A percentile compares a stretch with the other conserved stretches of the same genome.
phyloP scores from a whole-genome alignment of 768 basidiomycete species.

The Lentinula lateritia region DNA sequence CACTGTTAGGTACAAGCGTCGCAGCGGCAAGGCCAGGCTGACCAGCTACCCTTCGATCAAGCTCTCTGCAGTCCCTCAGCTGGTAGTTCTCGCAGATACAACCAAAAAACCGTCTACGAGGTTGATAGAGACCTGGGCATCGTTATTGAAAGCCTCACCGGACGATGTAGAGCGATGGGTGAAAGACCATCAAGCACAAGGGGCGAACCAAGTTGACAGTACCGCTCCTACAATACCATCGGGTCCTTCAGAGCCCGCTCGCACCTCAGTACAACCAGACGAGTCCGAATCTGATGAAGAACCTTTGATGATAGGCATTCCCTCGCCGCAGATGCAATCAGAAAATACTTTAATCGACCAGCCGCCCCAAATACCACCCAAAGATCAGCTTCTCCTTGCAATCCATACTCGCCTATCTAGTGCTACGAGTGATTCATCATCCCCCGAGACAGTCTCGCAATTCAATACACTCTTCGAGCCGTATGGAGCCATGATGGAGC shows the following conservation, averaged over 20 bases:
- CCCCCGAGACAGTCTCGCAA: not conserved
- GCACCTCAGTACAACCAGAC: not conserved
- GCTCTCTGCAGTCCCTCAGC: not conserved
- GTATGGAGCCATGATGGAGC: not conserved
- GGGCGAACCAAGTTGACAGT: not conserved
- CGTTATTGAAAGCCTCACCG: not conserved
- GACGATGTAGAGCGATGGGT: not conserved
- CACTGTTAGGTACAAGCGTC: not conserved
- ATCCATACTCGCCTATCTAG: not conserved
- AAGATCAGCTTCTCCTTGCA: not conserved
- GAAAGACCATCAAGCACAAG: not conserved
- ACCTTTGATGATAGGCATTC: not conserved
- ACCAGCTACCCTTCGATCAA: not conserved
- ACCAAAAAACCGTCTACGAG: not conserved
- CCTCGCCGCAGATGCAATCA: not conserved
- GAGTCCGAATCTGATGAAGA: not conserved
- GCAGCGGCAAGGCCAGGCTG: not conserved
- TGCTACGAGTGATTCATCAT: not conserved
- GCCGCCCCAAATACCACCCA: not conserved
- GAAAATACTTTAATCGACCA: not conserved
- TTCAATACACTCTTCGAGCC: not conserved
- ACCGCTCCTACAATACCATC: not conserved
- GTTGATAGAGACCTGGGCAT: slow-evolving; percentile 2
- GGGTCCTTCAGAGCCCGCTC: not conserved
- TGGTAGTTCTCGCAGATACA: not conserved